These are phyloP conservation scores for Lachnellula cervina DNA, from an alignment of 2,329 filamentous ascomycete species.

Conservation along the genomic window DNA sequence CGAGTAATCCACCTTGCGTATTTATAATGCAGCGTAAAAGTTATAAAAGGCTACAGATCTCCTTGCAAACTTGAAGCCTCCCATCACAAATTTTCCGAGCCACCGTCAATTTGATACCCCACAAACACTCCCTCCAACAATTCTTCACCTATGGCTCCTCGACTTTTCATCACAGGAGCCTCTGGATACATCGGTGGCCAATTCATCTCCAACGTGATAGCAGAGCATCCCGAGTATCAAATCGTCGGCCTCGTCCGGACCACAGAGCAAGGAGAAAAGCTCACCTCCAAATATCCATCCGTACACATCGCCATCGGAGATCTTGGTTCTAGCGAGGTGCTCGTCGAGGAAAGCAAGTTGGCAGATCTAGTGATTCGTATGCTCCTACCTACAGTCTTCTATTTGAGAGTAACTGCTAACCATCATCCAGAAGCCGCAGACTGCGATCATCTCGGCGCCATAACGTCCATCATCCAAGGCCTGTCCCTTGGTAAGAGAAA, in stretches of 20 bases:
- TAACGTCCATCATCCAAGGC: conserved; percentile 8
- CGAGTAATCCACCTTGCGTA: background rate
- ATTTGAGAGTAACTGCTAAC: background rate
- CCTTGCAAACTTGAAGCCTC: background rate
- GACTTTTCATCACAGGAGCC: conserved; percentile 15
- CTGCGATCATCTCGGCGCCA: conserved; percentile 1
- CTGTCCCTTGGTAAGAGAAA: conserved; percentile 8
- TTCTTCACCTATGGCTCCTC: conserved; percentile 9
- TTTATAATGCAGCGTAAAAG: background rate
- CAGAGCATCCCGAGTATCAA: conserved; percentile 11
- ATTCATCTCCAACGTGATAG: conserved; percentile 3
- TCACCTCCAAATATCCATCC: conserved; percentile 7
- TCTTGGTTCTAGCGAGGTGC: conserved; percentile 9
- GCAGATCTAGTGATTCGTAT: conserved; percentile 15
- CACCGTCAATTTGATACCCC: background rate
- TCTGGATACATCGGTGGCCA: conserved; percentile 20
- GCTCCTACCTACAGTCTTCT: background rate
- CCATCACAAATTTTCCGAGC: background rate
- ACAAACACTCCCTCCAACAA: background rate
- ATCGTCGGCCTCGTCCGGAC: conserved; percentile 15
- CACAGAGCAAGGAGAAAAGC: conserved; percentile 8
- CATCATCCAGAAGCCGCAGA: conserved; percentile 8
- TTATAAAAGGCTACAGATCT: background rate
- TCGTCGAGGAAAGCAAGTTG: conserved; percentile 10
- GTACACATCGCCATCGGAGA: conserved; percentile 11